Evolutionary conservation across 768 basidiomycete species (phyloP), one percentile per base, ranked within the genome.

Genomic region (Boletus subparvulus): DNA sequence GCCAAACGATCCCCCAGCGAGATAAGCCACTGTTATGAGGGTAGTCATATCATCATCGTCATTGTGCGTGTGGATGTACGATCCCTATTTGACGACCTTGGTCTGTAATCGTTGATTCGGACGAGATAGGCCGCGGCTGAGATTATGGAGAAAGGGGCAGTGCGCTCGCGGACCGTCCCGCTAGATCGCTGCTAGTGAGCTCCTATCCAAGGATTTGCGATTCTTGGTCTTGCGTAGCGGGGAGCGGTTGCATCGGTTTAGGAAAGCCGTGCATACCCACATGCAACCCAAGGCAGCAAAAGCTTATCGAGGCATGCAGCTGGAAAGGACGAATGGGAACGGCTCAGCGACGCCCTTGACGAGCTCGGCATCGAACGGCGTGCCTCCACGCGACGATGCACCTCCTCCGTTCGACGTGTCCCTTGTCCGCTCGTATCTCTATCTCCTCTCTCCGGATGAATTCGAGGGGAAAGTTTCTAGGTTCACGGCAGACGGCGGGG

Each of bases 121-220:
- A 26, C n/a, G n/a, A 30, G 75, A 45, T 71, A 84, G 66, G 82
- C 81, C 6, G 80, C 81, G 0, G 72, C 78, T 1, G 82, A 84
- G 11, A 79, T 85, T 42, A 80, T 85, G 82, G 83, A 85, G 65
- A 80, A 81, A 52, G 79, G 55, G 83, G 83, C 0, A 77, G 75
- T 0, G 63, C 71, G 0, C 69, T 80, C 14, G 78, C 72, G 0
- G 83, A 85, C 60, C 69, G 84, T 84, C 84, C 9, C 64, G 63
- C 2, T 76, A 69, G 39, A 78, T 86, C 35, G 74, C 83, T 2
- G 83, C 79, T 0, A 80, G 81, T 0, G 82, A 84, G 43, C 75
- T 80, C 0, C 67, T 84, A 0, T 80, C 78, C 0, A 79, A 78
- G 3, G 82, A 78, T 0, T 78, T 84, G 80, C 69, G 82, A 24